Evolutionary conservation across 139 green algal species (phyloP), one percentile per base, ranked within the genome.

Genomic region (Chlorella sp.): DNA sequence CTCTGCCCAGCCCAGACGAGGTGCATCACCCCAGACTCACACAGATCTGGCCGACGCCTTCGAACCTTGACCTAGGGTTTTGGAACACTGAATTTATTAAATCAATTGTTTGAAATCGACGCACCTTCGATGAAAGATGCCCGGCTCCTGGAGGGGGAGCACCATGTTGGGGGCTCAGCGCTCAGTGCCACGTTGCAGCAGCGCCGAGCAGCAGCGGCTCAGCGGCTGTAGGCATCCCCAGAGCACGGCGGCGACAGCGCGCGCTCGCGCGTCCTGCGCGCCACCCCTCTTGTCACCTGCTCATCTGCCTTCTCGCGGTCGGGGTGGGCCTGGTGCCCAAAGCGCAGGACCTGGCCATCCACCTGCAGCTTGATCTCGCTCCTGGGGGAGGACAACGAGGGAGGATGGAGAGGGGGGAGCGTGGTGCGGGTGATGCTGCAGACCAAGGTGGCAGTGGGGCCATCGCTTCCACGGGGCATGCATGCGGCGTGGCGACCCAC

Each of bases 111-210:
- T n/a, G n/a, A n/a, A n/a, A n/a, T n/a, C n/a, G n/a, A n/a, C n/a
- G n/a, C n/a, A n/a, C n/a, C n/a, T n/a, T n/a, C 67, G 59, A 42
- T 73, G 61, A 50, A 80, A 80, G 45, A 80, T 72, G 33, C 74
- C 74, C 5, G n/a, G n/a, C 40, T 79, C 73, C 41, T 67, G 60
- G 15, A 12, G 35, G 4, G 33, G 33, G 25, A n/a, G 53, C 31
- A 36, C 27, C 27, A 33, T n/a, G n/a, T n/a, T n/a, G n/a, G n/a
- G n/a, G n/a, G n/a, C n/a, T n/a, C n/a, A n/a, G n/a, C n/a, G n/a
- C n/a, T n/a, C n/a, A n/a, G n/a, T n/a, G n/a, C n/a, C n/a, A n/a
- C n/a, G n/a, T n/a, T n/a, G n/a, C n/a, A n/a, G n/a, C n/a, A n/a
- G n/a, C n/a, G n/a, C n/a, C n/a, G n/a, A 59, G 11, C 9, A 61